Evolutionary conservation across 345 rosid species (phyloP).

Genomic region (Syzygium aqueum): DNA sequence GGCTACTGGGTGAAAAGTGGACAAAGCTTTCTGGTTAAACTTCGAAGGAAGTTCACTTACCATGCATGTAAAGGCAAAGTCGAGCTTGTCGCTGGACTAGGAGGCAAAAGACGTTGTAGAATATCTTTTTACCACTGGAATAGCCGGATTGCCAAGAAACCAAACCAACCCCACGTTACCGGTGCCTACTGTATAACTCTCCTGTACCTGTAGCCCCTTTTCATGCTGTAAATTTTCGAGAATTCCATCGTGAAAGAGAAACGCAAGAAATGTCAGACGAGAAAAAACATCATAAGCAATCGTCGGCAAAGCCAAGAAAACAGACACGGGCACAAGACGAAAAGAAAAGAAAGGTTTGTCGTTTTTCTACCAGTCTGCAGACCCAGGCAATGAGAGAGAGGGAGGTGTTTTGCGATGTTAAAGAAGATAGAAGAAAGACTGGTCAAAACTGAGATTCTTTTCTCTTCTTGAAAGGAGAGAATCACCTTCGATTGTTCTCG

Average conservation of each 20-base stretch:
- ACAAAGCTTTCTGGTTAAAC: not conserved
- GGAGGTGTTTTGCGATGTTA: not conserved
- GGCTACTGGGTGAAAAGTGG: not conserved
- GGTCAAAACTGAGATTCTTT: not conserved
- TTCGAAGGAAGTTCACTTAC: conserved; percentile 21
- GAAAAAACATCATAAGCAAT: not conserved
- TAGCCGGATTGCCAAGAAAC: not conserved
- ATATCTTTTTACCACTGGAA: not conserved
- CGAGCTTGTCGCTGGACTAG: conserved; percentile 23
- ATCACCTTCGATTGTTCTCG: not conserved
- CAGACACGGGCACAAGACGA: not conserved
- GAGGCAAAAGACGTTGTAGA: conserved; percentile 29
- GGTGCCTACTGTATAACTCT: not conserved
- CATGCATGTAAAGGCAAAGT: conserved; percentile 42
- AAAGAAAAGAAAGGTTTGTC: not conserved
- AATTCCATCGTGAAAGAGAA: not conserved
- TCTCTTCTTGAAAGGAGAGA: not conserved
- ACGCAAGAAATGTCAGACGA: not conserved
- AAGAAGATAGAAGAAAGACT: not conserved
- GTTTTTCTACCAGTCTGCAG: not conserved
- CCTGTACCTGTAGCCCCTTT: not conserved
- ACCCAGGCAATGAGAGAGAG: not conserved
- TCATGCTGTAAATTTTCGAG: not conserved
- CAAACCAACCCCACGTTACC: not conserved
- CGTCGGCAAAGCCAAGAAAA: not conserved